A percentile compares a stretch with the other conserved stretches of the same genome.
phyloP scores from a whole-genome alignment of 1,284 basidiomycete genomes.

The Apiotrichum veenhuisii region DNA sequence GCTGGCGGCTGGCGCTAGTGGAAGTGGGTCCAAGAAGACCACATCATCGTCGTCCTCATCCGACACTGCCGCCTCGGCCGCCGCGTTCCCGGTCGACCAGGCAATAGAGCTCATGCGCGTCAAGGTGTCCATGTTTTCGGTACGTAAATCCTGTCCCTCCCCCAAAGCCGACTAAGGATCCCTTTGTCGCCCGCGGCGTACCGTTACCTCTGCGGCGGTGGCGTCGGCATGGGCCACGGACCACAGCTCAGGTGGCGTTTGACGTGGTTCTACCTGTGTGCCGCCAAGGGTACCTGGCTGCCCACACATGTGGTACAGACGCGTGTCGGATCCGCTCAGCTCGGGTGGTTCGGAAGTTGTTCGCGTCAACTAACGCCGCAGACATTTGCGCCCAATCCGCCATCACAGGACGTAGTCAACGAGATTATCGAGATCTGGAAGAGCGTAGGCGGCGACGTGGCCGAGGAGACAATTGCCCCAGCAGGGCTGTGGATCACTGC shows the following conservation, averaged over 20 bases:
- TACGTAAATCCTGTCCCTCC: too few relatives aligned
- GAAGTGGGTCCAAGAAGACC: background rate
- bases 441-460: conserved; percentile 38
- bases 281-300: too few relatives aligned
- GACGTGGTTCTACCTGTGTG: too few relatives aligned
- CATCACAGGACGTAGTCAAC: background rate
- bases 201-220: too few relatives aligned
- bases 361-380: conserved; percentile 9
- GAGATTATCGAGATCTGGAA: conserved; percentile 27
- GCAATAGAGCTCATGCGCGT: conserved; percentile 44
- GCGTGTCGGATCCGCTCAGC: background rate
- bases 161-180: too few relatives aligned
- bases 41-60: background rate
- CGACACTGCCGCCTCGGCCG: background rate
- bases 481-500: conserved; percentile 84
- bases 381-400: conserved; percentile 37
- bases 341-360: too few relatives aligned
- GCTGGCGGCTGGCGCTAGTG: conserved; percentile 13
- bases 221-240: too few relatives aligned
- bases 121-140: conserved; percentile 42
- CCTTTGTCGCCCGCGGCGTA: too few relatives aligned
- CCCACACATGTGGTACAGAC: background rate
- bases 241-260: too few relatives aligned
- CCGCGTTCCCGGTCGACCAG: conserved; percentile 32
- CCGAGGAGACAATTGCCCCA: conserved; percentile 58